Percentiles rank a stretch among this genome's conserved stretches.
Conservation (phyloP, 2,329 filamentous ascomycete species). For the Ophiostoma sp. region DNA sequence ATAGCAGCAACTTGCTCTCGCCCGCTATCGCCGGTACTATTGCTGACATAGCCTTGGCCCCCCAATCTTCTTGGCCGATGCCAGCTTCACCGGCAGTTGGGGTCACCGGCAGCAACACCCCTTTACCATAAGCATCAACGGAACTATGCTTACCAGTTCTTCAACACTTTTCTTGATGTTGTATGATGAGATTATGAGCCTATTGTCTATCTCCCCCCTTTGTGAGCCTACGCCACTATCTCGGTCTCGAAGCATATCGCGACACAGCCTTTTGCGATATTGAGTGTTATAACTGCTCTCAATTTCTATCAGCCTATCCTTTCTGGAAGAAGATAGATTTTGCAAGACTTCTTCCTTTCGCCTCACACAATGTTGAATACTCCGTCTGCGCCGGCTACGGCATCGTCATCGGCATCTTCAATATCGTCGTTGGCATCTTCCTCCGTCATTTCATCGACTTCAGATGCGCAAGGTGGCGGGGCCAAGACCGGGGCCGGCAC, state of each 20-base stretch:
- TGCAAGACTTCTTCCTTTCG: background rate
- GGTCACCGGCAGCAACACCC: too few relatives aligned
- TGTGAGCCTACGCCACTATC: background rate
- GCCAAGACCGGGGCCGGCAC: background rate
- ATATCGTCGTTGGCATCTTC: conserved; percentile 13
- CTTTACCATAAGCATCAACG: background rate
- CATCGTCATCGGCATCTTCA: conserved; percentile 12
- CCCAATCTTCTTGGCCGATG: background rate
- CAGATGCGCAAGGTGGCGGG: conserved; percentile 7
- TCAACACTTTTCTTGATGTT: background rate
- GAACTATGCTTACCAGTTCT: background rate
- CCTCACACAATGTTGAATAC: background rate
- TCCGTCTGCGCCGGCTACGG: background rate
- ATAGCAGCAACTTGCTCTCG: background rate
- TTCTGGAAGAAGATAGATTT: background rate
- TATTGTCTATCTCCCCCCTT: background rate
- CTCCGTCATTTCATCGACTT: conserved; percentile 15
- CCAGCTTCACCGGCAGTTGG: background rate
- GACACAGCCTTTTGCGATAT: background rate
- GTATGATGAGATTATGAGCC: background rate
- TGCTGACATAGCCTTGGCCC: too few relatives aligned
- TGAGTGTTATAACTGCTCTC: background rate
- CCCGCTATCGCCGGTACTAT: background rate
- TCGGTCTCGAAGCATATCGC: background rate
- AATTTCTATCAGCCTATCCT: background rate